Conservation (phyloP, 768 basidiomycete genomes). For the Rubroboletus satanas region DNA sequence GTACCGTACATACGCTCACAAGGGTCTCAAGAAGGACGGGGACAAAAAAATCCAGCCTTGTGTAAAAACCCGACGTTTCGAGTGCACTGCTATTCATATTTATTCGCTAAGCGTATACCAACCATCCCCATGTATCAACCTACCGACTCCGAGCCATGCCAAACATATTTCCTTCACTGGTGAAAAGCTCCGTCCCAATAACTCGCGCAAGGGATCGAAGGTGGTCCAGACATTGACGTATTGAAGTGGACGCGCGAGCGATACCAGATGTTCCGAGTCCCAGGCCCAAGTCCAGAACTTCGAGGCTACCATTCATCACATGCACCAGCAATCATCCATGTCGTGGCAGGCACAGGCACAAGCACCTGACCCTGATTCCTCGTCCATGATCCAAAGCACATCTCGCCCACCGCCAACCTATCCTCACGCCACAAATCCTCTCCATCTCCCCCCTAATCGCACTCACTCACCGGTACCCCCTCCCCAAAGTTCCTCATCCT, state of each 20-base stretch:
- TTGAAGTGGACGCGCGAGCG: background rate
- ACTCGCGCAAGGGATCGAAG: background rate
- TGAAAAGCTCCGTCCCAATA: background rate
- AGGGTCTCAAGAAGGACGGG: background rate
- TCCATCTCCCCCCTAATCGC: constrained; percentile 6
- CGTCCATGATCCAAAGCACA: constrained; percentile 32
- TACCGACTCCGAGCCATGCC: too few species aligned
- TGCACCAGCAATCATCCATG: background rate
- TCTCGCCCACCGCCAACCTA: constrained; percentile 28
- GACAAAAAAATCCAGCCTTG: background rate
- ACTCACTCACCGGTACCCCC: too few species aligned
- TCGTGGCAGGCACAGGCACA: background rate
- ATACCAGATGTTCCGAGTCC: background rate
- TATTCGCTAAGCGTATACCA: background rate
- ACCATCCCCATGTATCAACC: background rate
- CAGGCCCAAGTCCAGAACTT: background rate
- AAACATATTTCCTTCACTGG: too few species aligned
- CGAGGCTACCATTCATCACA: background rate
- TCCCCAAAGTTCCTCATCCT: background rate
- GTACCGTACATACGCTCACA: too few species aligned
- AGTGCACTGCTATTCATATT: background rate
- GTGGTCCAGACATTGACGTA: background rate
- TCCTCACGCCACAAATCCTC: constrained; percentile 27
- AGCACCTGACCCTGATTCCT: constrained; percentile 25
- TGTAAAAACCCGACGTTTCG: background rate